Evolutionary conservation across 768 basidiomycete species (phyloP), one percentile per base, ranked within the genome.

Genomic region (Collybia mongolica): DNA sequence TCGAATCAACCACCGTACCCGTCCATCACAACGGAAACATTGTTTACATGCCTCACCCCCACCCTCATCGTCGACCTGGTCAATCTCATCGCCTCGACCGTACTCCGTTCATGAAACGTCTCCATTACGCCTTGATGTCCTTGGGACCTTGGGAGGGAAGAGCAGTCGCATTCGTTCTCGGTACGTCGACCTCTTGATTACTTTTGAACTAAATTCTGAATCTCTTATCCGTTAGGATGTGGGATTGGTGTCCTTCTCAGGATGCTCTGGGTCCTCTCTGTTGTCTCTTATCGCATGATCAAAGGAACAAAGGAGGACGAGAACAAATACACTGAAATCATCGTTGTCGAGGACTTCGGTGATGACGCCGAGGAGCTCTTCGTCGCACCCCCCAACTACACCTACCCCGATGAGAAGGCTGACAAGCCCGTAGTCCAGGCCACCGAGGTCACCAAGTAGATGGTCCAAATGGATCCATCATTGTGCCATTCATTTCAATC

Each of bases 71-170:
- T 29, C 59, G 60, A 11, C 58, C 51, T 43, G 56, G 56, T n/a
- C 65, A 65, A 49, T 56, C 51, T 45, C 62, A 63, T 24, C 61
- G 55, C 53, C 62, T 69, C 8, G 48, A 59, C 23, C 56, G 61
- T 44, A 57, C 58, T 18, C 68, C 76, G 28, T 88, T 89, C 77
- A 51, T 78, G 41, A 69, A 64, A 39, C 83, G 90, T 40, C 68
- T 92, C 54, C 80, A 84, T 59, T 69, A 68, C 48, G 85, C 89
- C 2, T 67, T 92, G 48, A 81, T 81, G 72, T 65, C 79, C 6
- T 80, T 93, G 14, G 87, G 89, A 11, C 82, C 82, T 17, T 92
- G 90, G 89, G 90, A 93, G 67, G 89, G 89, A 44, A 76, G 88
- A 44, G 82, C 83, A 8, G 84, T 93, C 14, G 84, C 91, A 3